Percentiles rank a stretch among this genome's conserved stretches.
Conservation (phyloP, 371 early-diverging fungal species). For the Apophysomyces elegans region DNA sequence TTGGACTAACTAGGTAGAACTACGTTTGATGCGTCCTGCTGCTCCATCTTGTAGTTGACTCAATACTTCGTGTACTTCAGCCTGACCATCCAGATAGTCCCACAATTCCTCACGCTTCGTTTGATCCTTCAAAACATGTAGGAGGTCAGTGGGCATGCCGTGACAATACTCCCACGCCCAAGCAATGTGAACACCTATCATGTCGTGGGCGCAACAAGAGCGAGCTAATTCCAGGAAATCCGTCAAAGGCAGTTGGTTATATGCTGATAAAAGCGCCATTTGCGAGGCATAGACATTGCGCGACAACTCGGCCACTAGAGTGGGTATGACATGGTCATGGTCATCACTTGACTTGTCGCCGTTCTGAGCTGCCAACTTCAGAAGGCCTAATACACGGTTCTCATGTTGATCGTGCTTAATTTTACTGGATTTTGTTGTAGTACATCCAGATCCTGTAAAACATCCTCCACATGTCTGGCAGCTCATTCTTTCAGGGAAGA, state of each 20-base stretch:
- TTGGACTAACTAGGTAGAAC: background rate
- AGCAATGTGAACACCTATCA: constrained; percentile 18
- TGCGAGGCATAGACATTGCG: constrained; percentile 25
- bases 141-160: background rate
- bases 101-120: constrained; percentile 4
- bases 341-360: constrained; percentile 17
- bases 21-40: constrained; percentile 16
- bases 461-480: constrained; percentile 5
- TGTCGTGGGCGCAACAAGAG: constrained; percentile 11
- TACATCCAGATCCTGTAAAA: constrained; percentile 3
- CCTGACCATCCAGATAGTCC: constrained; percentile 25
- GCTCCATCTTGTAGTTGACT: constrained; percentile 10
- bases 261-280: constrained; percentile 15
- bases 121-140: background rate
- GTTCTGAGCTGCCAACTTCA: background rate
- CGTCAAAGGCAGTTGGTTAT: background rate
- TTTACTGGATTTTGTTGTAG: background rate
- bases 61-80: constrained; percentile 23
- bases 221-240: constrained; percentile 18
- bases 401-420: background rate
- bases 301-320: constrained; percentile 15
- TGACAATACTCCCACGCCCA: constrained; percentile 25
- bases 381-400: background rate
- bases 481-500: background rate
- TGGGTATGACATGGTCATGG: constrained; percentile 24